Percentiles rank a stretch among this genome's conserved stretches.
These are phyloP conservation scores for Phytophthora rubi DNA, from an alignment of 352 stramenopile genomes.

Conservation along the genomic window DNA sequence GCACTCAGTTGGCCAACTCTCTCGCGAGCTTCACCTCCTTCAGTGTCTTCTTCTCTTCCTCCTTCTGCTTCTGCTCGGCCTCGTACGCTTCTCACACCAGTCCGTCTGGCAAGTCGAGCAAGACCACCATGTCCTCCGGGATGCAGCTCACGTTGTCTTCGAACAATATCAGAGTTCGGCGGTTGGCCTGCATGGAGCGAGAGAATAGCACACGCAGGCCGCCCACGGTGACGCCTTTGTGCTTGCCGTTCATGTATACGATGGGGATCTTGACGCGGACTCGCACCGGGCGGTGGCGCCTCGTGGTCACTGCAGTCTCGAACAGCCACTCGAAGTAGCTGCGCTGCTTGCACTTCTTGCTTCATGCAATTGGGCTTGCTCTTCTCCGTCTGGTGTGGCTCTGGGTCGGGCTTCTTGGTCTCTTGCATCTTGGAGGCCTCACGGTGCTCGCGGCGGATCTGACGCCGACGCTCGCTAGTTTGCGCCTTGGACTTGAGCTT, in stretches of 20 bases:
- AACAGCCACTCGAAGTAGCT: slow-evolving; percentile 39
- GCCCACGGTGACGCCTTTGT: slow-evolving; percentile 38
- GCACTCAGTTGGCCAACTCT: slow-evolving; percentile 30
- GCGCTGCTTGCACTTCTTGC: slow-evolving; percentile 24
- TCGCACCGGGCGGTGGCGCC: slow-evolving; percentile 10
- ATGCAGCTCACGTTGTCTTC: slow-evolving; percentile 27
- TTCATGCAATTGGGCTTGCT: slow-evolving; percentile 1
- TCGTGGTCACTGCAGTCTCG: slow-evolving; percentile 25
- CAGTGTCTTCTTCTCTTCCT: slow-evolving; percentile 20
- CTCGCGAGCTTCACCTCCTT: slow-evolving; percentile 28
- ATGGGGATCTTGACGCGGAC: slow-evolving; percentile 44
- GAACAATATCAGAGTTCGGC: slow-evolving; percentile 23
- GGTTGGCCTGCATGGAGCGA: slow-evolving; percentile 39
- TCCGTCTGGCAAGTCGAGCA: slow-evolving; percentile 29
- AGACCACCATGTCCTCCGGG: slow-evolving; percentile 26
- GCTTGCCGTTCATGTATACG: slow-evolving; percentile 33
- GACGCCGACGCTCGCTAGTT: slow-evolving; percentile 18
- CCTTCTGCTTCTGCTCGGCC: slow-evolving; percentile 10
- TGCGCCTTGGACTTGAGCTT: slow-evolving; percentile 27
- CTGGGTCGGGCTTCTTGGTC: not conserved
- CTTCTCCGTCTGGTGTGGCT: not conserved
- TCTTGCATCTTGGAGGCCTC: slow-evolving; percentile 11
- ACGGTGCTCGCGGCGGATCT: slow-evolving; percentile 20
- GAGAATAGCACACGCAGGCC: slow-evolving; percentile 40
- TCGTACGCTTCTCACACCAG: slow-evolving; percentile 19